Percentiles rank a stretch among this genome's conserved stretches.
These are phyloP conservation scores for Leccinum rimulosum DNA, from an alignment of 768 basidiomycete species.

Conservation along the genomic window DNA sequence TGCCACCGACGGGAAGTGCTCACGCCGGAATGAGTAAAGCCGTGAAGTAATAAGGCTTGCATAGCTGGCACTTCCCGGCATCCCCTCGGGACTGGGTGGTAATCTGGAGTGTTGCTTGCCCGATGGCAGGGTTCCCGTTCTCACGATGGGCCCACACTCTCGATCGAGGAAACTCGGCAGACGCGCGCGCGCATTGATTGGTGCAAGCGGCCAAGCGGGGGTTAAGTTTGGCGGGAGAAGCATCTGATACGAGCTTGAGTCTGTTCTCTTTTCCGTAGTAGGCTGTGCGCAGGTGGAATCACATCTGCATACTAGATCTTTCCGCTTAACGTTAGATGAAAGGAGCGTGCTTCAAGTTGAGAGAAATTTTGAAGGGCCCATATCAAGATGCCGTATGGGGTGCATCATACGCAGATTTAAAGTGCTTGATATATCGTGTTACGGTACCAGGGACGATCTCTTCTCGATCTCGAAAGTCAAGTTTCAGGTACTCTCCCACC, in stretches of 20 bases:
- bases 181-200: neutral
- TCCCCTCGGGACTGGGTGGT: conserved; percentile 16
- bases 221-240: conserved; percentile 9
- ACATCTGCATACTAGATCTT: conserved; percentile 34
- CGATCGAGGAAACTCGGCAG: neutral
- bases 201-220: conserved; percentile 9
- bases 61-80: conserved; percentile 18
- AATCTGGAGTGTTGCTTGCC: conserved; percentile 1
- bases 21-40: conserved; percentile 13
- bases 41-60: conserved; percentile 24
- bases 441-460: conserved; percentile 38
- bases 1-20: conserved; percentile 17
- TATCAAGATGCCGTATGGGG: conserved; percentile 35
- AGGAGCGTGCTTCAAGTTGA: conserved; percentile 28
- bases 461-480: conserved; percentile 36
- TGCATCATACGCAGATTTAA: conserved; percentile 35
- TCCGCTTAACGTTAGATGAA: conserved; percentile 38
- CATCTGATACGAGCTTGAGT: conserved; percentile 7
- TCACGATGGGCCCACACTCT: conserved; percentile 6
- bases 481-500: conserved; percentile 36
- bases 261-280: conserved; percentile 14
- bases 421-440: conserved; percentile 34
- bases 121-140: conserved; percentile 9
- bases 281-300: conserved; percentile 28
- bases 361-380: conserved; percentile 24